Conservation (phyloP, 23 red algal genomes). For the Chondrus crispus region DNA sequence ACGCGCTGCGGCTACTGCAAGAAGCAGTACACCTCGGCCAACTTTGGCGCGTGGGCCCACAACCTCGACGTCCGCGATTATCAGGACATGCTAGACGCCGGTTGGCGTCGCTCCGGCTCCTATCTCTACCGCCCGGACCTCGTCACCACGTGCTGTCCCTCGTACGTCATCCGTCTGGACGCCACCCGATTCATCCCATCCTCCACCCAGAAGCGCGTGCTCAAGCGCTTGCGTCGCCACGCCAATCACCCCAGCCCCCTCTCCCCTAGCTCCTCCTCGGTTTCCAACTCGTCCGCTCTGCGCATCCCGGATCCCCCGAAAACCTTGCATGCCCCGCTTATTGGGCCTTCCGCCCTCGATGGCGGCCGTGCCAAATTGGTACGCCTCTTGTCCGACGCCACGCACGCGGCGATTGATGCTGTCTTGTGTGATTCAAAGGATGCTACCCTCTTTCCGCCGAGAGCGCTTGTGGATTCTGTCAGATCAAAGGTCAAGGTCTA, state of each 20-base stretch:
- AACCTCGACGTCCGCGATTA: constrained; percentile 70
- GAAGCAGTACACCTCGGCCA: not conserved
- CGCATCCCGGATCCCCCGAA: no score
- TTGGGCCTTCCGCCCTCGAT: no score
- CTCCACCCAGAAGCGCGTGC: constrained; percentile 51
- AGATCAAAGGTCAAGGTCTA: constrained; percentile 13
- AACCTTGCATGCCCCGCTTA: no score
- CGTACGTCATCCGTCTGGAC: constrained; percentile 76
- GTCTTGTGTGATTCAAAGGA: no score
- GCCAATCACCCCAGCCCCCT: no score
- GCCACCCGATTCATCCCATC: constrained; percentile 23
- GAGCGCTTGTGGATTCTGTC: no score
- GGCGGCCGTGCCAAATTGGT: no score
- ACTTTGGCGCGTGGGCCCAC: constrained; percentile 64
- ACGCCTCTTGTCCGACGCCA: no score
- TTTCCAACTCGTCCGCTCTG: no score
- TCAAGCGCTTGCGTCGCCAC: constrained; percentile 28
- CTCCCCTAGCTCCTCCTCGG: no score
- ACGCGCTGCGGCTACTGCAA: constrained; percentile 52
- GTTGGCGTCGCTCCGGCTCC: constrained; percentile 84
- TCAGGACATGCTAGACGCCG: constrained; percentile 66
- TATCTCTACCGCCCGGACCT: constrained; percentile 85
- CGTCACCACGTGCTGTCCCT: constrained; percentile 71
- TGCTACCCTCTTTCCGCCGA: no score
- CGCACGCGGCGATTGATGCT: no score